Evolutionary conservation across 83 land plant genomes (phyloP), one percentile per base, ranked within the genome.

Genomic region (Picea mariana): DNA sequence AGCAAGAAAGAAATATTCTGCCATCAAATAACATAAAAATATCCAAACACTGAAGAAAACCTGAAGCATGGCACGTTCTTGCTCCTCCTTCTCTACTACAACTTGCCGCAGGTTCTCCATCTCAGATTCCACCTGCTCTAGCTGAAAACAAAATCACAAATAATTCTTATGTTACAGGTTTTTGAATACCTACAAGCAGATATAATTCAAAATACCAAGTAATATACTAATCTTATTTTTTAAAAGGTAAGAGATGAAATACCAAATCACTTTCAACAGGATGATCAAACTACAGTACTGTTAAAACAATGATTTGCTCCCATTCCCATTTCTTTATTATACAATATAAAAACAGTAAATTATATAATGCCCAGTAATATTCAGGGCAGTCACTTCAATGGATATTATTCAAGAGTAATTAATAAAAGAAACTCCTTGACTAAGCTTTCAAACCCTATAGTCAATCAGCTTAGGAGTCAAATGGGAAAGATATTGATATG

Each of bases 61-160:
- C 89, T 88, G 78, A 72, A 88, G 81, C 89, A 88, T 88, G 17
- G 85, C 89, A 6, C 65, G 77, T 58, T 88, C 89, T 67, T 88
- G 89, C 42, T 88, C 89, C 62, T 86, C 77, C 82, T 88, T 88
- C 27, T 86, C 89, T 18, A 76, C 42, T 38, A 88, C 23, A 52
- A 44, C 79, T 63, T 80, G 82, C 64, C 75, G 77, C 6, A 88
- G 77, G 8, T 68, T 27, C 34, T 78, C 67, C 44, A 86, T 61
- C 58, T 88, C 89, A 60, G 58, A 66, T 82, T 88, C 89, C 60
- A 85, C 23, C 15, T 77, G 64, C 38, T 86, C 88, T 58, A 86
- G 60, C 88, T 86, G 82, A 15, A 76, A 58, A 52, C 7, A 55
- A 77, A 42, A 80, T 67, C 76, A n/a, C 31, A 81, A 47, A 21